Evolutionary conservation across 2,329 filamentous ascomycete species (phyloP), one percentile per base, ranked within the genome.

Genomic region (Trichoderma citrinoviride): DNA sequence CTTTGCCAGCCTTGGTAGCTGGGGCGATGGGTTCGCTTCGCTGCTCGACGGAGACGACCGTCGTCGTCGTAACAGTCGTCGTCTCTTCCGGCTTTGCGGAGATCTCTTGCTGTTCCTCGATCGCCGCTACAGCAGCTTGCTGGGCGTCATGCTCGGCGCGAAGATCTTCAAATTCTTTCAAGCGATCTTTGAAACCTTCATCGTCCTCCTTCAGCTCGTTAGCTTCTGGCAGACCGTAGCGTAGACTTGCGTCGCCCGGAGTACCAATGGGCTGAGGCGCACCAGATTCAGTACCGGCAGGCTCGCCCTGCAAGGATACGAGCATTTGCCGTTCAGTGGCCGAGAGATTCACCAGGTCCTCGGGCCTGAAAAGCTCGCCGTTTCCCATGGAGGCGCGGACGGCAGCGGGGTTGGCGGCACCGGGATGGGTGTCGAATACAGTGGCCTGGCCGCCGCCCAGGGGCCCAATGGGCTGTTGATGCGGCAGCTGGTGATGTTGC

Each of bases 111-210:
- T 33, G 21, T 49, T 64, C 61, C 41, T 72, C 71, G 17, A 49
- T 44, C 44, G 74, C 71, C 33, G 33, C 33, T 10, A 12, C 33
- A 17, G 76, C 75, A 27, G 74, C 71, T 65, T 80, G 77, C 57
- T 83, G 80, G 17, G 83, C 81, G 65, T 93, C 91, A 66, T 89
- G 85, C 72, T 91, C 86, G n/a, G 89, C 85, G 70, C 91, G 86
- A 56, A 95, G 79, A 33, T 90, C 86, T 71, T 96, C 87, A 74
- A 97, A 97, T 73, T 97, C 90, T 69, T 90, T 87, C 21, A 97
- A 82, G 52, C 93, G 88, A 53, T 92, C 90, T 67, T 82, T 83
- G 70, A 87, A 88, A 0, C 86, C 87, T 70, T 87, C 82, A 0
- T 78, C 69, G 67, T 89, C 87, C 65, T 81, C 78, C 61, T 78